Evolutionary conservation across 2,329 filamentous ascomycete species (phyloP), one percentile per base, ranked within the genome.

Genomic region (Paraphaeosphaeria sporulosa): DNA sequence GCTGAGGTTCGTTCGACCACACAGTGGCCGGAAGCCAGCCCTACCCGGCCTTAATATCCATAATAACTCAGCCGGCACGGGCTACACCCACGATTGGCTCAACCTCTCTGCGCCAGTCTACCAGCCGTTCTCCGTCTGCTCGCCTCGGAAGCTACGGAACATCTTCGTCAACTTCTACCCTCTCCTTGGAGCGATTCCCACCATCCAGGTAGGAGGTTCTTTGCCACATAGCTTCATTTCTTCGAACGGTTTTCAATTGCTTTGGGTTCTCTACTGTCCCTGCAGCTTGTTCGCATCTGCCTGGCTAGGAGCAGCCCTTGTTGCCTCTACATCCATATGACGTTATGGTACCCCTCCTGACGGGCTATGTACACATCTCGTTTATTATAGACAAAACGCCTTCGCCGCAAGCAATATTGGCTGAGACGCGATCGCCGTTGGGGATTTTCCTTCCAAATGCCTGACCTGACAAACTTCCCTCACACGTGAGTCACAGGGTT

Each of bases 41-140:
- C 43, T 44, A 63, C 55, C 60, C 60, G 58, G 53, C 57, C 56
- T 62, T 62, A 64, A 59, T 58, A 57, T 51, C 30, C 19, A 60
- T 23, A 27, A 55, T 46, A 55, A 19, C 30, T 30, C 4, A n/a
- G 9, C 12, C 12, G 15, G 30, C 36, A n/a, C 19, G 4, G 21
- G 32, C 13, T 27, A 10, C 21, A 23, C 13, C 17, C 19, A n/a
- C 42, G 3, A 55, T 46, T 55, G 52, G 52, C 25, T 46, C 21
- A 15, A 23, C 10, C 4, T 10, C n/a, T 21, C 12, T 25, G 15
- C 40, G 15, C 12, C 30, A 54, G 21, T 17, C 27, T 44, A 23
- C 9, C n/a, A 23, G n/a, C 17, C 27, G 32, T 13, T 21, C 25
- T 46, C 21, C 23, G 4, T 52, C 21, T 46, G 17, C 9, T 54